Base-by-base conservation (phyloP, 768 basidiomycete genomes). In the Pleurotus cornucopiae region DNA sequence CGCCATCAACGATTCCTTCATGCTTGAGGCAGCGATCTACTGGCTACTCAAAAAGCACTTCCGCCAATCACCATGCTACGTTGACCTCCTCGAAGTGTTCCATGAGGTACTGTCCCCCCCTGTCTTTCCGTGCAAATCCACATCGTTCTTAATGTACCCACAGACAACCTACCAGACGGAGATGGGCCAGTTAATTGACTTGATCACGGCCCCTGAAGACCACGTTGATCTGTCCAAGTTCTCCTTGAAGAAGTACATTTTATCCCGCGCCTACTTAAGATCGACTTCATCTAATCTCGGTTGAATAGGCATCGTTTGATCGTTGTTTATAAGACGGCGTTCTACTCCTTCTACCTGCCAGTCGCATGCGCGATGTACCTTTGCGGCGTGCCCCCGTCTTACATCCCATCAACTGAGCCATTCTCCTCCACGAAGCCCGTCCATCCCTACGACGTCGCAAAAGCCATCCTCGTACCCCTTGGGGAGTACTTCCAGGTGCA, bases 401-500 rank as follows among this genome's bases (percentile, higher is more conserved):
- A 83, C 63, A 66, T 61, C 18, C 61, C 44, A 12, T 25, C 45
- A 39, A 20, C 58, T 59, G 54, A 14, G 26, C 55, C 63, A 61
- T 62, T 60, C 54, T 41, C 54, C 37, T 44, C 47, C 3, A 9
- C 47, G 57, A 74, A 59, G 61, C 72, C 60, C 25, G 71, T 77
- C 9, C 75, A 78, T 47, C 82, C 88, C 3, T 96, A 91, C 76
- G 80, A 85, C 43, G 68, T 84, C 60, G 89, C 95, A 0, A 75
- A 83, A 38, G 79, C 82, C 45, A 94, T 99, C 68, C 83, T 98
- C 41, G 73, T 98, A 54, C 91, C 91, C 3, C 80, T 98, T 56
- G 96, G 96, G 47, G 94, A 97, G 71, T 99, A 98, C 74, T 98
- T 98, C 85, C 96, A 99, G 73, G 81, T 96, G 57, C 96, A 99